Conservation (phyloP, 116 monocot species). For the Iris pallida region DNA sequence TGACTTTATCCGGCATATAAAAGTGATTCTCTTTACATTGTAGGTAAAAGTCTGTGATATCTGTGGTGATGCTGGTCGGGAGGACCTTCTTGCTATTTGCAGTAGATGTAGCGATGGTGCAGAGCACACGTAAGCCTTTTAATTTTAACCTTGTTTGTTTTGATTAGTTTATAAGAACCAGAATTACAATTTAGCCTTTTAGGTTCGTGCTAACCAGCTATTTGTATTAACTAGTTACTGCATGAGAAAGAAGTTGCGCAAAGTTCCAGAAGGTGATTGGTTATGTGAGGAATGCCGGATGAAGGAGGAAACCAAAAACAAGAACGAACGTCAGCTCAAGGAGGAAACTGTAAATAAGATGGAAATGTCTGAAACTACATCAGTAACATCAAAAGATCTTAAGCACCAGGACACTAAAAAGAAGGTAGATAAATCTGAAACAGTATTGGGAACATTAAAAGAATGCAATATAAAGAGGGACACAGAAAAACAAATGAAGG, state of each 20-base stretch:
- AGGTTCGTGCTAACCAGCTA: neutral
- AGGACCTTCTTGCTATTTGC: conserved; percentile 42
- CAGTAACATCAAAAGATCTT: neutral
- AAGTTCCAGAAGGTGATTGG: conserved; percentile 56
- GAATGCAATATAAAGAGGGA: conserved; percentile 33
- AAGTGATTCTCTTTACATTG: neutral
- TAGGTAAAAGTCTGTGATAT: conserved; percentile 59
- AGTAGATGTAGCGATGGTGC: conserved; percentile 52
- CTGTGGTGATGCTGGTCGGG: conserved; percentile 49
- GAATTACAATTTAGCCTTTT: neutral
- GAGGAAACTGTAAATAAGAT: neutral
- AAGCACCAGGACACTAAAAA: conserved; percentile 23
- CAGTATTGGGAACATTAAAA: neutral
- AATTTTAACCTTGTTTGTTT: conserved; percentile 4
- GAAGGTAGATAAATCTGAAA: conserved; percentile 6
- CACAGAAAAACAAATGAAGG: conserved; percentile 8
- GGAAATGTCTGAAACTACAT: conserved; percentile 2
- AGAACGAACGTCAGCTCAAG: conserved; percentile 9
- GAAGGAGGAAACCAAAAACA: conserved; percentile 26
- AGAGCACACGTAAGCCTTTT: conserved; percentile 43
- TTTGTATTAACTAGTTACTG: conserved; percentile 35
- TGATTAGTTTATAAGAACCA: neutral
- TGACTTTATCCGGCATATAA: no score
- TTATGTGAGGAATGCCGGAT: conserved; percentile 49
- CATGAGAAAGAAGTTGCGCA: conserved; percentile 36